Evolutionary conservation across 495 filamentous ascomycete species (phyloP).

Genomic region (Daldinia caldariorum): DNA sequence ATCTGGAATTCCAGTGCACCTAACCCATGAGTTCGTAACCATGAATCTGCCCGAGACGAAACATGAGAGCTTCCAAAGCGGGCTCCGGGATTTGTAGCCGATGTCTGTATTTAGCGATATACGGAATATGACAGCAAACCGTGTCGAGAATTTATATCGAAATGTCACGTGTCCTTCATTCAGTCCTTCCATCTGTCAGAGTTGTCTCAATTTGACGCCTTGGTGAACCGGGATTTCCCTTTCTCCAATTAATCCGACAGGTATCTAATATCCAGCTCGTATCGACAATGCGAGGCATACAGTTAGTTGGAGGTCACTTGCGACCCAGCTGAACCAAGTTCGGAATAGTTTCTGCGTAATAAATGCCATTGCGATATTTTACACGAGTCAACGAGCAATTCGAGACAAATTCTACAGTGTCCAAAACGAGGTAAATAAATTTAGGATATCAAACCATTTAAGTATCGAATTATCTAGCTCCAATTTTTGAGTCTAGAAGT

Average conservation of each 20-base stretch:
- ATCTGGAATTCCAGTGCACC: not conserved
- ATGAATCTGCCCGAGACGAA: too few relatives aligned
- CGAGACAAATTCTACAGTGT: not conserved
- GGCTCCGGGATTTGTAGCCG: too few relatives aligned
- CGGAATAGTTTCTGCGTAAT: not conserved
- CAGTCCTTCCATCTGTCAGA: not conserved
- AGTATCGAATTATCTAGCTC: not conserved
- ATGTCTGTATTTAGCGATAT: not conserved
- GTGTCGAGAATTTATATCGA: not conserved
- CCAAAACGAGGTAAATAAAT: not conserved
- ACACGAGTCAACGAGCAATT: not conserved
- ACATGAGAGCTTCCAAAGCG: too few relatives aligned
- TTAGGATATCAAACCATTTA: not conserved
- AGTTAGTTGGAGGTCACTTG: not conserved
- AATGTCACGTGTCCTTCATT: not conserved
- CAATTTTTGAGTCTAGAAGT: not conserved
- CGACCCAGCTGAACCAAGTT: not conserved
- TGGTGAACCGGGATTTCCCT: not conserved
- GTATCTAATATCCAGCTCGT: not conserved
- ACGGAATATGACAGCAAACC: not conserved
- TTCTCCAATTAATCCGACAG: not conserved
- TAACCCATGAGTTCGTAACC: not conserved
- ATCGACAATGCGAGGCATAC: not conserved
- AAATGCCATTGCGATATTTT: not conserved
- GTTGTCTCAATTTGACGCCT: not conserved